Percentiles rank a stretch among this genome's conserved stretches.
phyloP scores from a whole-genome alignment of 2,329 filamentous ascomycete genomes.

The Sporothrix variecibatus region DNA sequence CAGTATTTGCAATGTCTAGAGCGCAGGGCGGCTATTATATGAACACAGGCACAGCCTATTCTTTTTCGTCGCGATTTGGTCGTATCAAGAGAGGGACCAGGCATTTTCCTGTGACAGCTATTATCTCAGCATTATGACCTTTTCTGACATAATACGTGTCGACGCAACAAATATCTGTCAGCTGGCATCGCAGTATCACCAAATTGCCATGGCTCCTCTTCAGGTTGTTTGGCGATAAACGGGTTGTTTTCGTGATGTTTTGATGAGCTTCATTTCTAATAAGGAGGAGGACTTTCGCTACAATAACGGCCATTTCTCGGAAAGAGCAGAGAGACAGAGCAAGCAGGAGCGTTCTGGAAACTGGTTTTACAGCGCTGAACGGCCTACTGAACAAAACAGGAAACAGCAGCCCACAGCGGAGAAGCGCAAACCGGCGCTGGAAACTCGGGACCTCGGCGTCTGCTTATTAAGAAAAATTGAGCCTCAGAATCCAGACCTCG shows the following conservation, averaged over 20 bases:
- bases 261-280: background rate
- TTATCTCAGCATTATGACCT: background rate
- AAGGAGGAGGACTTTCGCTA: background rate
- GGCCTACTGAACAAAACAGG: background rate
- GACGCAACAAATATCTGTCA: background rate
- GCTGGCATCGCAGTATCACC: background rate
- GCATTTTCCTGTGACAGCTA: background rate
- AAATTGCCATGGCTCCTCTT: background rate
- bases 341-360: background rate
- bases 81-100: background rate
- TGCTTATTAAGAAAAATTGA: constrained; percentile 15
- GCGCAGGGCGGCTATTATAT: background rate
- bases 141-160: background rate
- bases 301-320: constrained; percentile 14
- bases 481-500: background rate
- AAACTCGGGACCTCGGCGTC: constrained; percentile 21
- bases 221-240: background rate
- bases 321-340: background rate
- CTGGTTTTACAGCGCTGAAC: background rate
- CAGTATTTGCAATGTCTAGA: background rate
- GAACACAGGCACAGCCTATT: constrained; percentile 1
- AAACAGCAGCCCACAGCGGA: background rate
- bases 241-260: background rate
- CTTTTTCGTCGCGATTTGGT: constrained; percentile 21
- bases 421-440: background rate